Base-by-base conservation (phyloP, 768 basidiomycete species). In the Cubamyces sp. region DNA sequence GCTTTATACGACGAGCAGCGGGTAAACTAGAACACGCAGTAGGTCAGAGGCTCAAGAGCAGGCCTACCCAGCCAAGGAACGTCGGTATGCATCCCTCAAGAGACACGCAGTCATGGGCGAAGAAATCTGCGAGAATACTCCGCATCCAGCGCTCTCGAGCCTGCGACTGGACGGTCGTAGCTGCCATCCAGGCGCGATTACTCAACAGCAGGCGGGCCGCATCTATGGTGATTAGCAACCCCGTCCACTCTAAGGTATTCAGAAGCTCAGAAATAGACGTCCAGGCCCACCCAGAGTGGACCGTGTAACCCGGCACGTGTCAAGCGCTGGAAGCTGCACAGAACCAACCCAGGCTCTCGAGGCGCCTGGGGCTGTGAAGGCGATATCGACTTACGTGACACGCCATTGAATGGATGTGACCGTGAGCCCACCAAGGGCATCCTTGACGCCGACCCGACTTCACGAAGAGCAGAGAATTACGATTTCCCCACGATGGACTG, bases 361-460 rank as follows among this genome's bases (percentile, higher is more conserved):
- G 30, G 57, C 57, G 57, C 57, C 25, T 12, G 57, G 37, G 57
- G 57, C 57, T 51, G 57, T 59, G 50, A 51, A 54, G 23, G 18
- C 26, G 25, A 23, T 28, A 23, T 28, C 34, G 15, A 39, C n/a
- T 21, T 53, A 37, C 39, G 51, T 53, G 51, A 53, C 51, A 53
- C 21, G 19, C 16, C 48, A n/a, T 12, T 26, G 28, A 14, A 12
- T 26, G 23, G 14, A 6, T 49, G 48, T 49, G 48, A 49, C 48
- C 48, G 19, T 49, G 28, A 19, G 12, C 25, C 16, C 7, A 49
- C n/a, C 7, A 9, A 23, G 19, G 6, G n/a, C 48, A n/a, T 23
- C 9, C 14, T 49, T 49, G 48, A 23, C 48, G 48, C 23, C 14
- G 46, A 47, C 18, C 42, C 6, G 42, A 43, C 19, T 34, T 34